Conservation (phyloP, 768 basidiomycete genomes). For the Arthromyces matolae region DNA sequence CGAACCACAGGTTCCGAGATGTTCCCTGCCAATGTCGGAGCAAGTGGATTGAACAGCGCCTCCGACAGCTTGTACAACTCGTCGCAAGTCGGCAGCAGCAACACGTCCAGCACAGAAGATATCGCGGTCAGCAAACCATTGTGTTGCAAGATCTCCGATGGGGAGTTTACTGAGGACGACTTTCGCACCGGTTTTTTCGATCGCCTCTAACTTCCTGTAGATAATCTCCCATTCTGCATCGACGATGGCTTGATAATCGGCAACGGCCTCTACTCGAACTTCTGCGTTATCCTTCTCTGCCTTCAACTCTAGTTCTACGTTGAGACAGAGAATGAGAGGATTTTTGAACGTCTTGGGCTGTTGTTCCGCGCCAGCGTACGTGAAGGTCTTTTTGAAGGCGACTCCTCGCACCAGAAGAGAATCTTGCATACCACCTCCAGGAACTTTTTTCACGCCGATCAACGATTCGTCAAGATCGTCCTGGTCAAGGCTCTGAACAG, state of each 20-base stretch:
- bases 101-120: constrained; percentile 99
- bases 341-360: constrained; percentile 91
- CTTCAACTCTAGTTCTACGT: constrained; percentile 97
- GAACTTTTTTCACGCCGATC: constrained; percentile 96
- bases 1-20: constrained; percentile 88
- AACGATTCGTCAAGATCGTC: constrained; percentile 92
- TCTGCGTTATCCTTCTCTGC: constrained; percentile 99
- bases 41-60: constrained; percentile 94
- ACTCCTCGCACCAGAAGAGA: constrained; percentile 87
- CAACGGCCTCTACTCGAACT: constrained; percentile 92
- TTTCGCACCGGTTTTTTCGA: constrained; percentile 94
- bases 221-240: constrained; percentile 99
- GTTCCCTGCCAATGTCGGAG: constrained; percentile 84
- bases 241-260: constrained; percentile 98
- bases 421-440: constrained; percentile 97
- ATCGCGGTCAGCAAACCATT: constrained; percentile 98
- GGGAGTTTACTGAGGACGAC: constrained; percentile 97
- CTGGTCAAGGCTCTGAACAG: constrained; percentile 89
- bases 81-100: constrained; percentile 79
- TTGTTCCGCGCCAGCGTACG: constrained; percentile 98
- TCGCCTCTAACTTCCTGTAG: constrained; percentile 93
- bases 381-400: constrained; percentile 99
- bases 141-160: constrained; percentile 97
- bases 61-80: constrained; percentile 94
- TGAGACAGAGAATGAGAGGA: constrained; percentile 89